Percentiles rank a stretch among this genome's conserved stretches.
Evolutionary conservation across 495 filamentous ascomycete genomes (phyloP).

Genomic region (Tuber borchii): DNA sequence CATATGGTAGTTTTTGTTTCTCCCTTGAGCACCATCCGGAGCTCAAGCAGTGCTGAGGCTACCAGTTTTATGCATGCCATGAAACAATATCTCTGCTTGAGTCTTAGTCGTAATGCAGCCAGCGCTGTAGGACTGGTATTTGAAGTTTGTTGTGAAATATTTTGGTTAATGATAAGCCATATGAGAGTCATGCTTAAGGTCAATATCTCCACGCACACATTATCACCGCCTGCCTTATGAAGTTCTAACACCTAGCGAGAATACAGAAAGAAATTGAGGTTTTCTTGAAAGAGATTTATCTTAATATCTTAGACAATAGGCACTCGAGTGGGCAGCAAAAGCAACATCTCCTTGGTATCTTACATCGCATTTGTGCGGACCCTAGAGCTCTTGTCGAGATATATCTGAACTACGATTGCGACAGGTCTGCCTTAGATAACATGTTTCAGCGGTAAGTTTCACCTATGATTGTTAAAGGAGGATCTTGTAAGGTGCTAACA

Average conservation of each 20-base stretch:
- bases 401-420: conserved; percentile 98
- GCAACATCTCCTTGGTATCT: conserved; percentile 76
- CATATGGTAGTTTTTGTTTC: conserved; percentile 81
- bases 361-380: conserved; percentile 77
- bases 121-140: conserved; percentile 87
- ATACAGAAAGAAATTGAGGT: conserved; percentile 90
- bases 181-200: conserved; percentile 93
- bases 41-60: conserved; percentile 73
- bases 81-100: conserved; percentile 90
- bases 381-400: conserved; percentile 86
- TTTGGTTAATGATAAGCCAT: conserved; percentile 91
- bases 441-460: conserved; percentile 69
- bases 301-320: conserved; percentile 82
- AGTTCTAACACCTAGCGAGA: not conserved
- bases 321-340: conserved; percentile 85
- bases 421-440: conserved; percentile 84
- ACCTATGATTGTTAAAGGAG: not conserved
- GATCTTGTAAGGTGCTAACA: conserved; percentile 28
- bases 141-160: conserved; percentile 93
- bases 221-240: not conserved
- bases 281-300: conserved; percentile 94
- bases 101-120: conserved; percentile 87
- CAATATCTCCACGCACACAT: conserved; percentile 20
- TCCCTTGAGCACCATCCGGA: conserved; percentile 79
- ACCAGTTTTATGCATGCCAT: conserved; percentile 91